phyloP scores from a whole-genome alignment of 768 basidiomycete species.

The Mrakia gelida region DNA sequence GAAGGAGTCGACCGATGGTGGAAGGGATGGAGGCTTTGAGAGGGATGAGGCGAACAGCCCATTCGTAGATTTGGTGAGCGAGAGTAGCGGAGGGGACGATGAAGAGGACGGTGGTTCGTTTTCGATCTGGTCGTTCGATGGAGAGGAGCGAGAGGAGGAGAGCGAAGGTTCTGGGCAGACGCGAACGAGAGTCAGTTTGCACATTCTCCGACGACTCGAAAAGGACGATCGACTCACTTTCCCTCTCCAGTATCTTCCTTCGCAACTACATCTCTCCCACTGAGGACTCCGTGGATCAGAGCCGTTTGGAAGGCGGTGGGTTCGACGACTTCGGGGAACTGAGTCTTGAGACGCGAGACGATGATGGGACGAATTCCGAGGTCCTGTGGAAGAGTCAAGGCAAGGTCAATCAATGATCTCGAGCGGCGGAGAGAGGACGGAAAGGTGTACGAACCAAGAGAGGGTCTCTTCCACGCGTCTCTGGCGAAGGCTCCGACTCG shows the following conservation, averaged over 20 bases:
- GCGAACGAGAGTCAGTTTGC: background rate
- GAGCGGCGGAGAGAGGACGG: background rate
- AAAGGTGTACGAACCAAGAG: background rate
- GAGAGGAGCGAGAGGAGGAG: constrained; percentile 11
- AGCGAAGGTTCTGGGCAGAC: background rate
- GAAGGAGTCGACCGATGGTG: constrained; percentile 3
- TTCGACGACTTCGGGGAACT: constrained; percentile 10
- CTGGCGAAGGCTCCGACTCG: background rate
- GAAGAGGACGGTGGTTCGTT: constrained; percentile 10
- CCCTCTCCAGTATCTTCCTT: constrained; percentile 10
- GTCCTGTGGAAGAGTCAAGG: background rate
- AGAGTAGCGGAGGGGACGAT: constrained; percentile 3
- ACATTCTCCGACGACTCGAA: background rate
- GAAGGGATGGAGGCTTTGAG: constrained; percentile 6
- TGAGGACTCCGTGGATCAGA: background rate
- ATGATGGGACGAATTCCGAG: constrained; percentile 14
- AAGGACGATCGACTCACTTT: background rate
- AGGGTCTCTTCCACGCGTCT: background rate
- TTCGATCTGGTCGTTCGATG: constrained; percentile 1
- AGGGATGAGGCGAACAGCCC: constrained; percentile 5
- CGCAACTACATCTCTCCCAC: background rate
- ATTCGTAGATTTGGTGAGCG: constrained; percentile 6
- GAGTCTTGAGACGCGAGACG: constrained; percentile 2
- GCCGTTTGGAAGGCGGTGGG: constrained; percentile 14
- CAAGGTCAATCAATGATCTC: background rate